A percentile compares a stretch with the other conserved stretches of the same genome.
These are phyloP conservation scores for Tolypocladium guangdongense DNA, from an alignment of 2,329 filamentous ascomycete genomes.

Conservation along the genomic window DNA sequence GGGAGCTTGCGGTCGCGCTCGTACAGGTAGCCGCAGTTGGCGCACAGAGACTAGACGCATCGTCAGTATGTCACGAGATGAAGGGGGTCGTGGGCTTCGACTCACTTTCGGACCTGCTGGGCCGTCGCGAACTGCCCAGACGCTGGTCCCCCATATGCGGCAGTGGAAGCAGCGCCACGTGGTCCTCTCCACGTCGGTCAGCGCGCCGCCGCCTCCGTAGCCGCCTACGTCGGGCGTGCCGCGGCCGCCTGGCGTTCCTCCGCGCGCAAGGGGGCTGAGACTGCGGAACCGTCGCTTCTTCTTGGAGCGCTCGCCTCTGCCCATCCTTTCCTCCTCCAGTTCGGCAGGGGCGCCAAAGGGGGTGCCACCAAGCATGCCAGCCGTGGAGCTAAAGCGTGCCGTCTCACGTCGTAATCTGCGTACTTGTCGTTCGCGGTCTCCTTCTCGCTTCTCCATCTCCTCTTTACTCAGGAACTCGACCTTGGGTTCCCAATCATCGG, in stretches of 20 bases:
- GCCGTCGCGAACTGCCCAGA: constrained; percentile 92
- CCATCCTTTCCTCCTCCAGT: constrained; percentile 71
- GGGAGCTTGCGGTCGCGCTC: constrained; percentile 80
- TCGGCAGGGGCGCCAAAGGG: constrained; percentile 44
- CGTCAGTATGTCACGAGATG: not conserved
- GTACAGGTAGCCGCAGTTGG: constrained; percentile 84
- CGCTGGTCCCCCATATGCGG: constrained; percentile 73
- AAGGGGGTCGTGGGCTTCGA: not conserved
- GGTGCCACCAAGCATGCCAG: constrained; percentile 68
- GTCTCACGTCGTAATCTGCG: constrained; percentile 81
- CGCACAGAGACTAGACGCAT: constrained; percentile 63
- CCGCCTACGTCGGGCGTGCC: constrained; percentile 74
- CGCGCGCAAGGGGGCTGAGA: constrained; percentile 64
- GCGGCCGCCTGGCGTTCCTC: constrained; percentile 52
- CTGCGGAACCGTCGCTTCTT: constrained; percentile 91
- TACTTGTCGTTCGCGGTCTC: constrained; percentile 85
- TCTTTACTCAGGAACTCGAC: constrained; percentile 79
- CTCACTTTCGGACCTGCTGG: constrained; percentile 73
- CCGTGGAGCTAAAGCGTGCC: constrained; percentile 78
- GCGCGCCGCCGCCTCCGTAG: constrained; percentile 56
- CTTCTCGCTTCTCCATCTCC: constrained; percentile 94
- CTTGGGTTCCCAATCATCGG: constrained; percentile 74
- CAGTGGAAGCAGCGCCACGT: constrained; percentile 88
- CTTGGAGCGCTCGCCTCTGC: constrained; percentile 83
- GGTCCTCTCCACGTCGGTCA: constrained; percentile 67